Conservation (phyloP, 257 asterid genomes). For the Plantago ovata region DNA sequence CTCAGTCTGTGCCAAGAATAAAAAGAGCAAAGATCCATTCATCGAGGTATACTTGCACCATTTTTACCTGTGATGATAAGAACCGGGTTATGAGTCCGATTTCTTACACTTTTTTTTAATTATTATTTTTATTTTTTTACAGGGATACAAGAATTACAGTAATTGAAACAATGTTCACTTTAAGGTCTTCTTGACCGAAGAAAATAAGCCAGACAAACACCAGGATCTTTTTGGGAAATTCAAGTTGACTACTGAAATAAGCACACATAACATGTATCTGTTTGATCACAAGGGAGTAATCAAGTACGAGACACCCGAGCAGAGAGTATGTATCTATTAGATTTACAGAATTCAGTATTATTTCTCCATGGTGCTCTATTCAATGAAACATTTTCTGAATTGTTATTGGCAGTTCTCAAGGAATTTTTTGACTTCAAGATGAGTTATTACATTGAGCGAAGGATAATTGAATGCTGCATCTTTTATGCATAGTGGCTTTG, state of each 20-base stretch:
- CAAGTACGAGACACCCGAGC: conserved; percentile 89
- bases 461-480: too few relatives aligned
- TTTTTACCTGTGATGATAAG: too few relatives aligned
- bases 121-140: conserved; percentile 24
- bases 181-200: conserved; percentile 46
- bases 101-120: too few relatives aligned
- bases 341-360: not conserved
- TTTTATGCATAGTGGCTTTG: too few relatives aligned
- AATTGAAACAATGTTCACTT: conserved; percentile 68
- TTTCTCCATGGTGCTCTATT: not conserved
- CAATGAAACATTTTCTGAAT: conserved; percentile 1
- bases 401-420: conserved; percentile 71
- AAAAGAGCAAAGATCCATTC: conserved; percentile 73
- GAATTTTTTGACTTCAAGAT: conserved; percentile 78
- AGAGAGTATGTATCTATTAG: conserved; percentile 55
- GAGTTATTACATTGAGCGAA: too few relatives aligned
- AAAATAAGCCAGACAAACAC: conserved; percentile 50
- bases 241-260: conserved; percentile 67
- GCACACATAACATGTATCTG: conserved; percentile 92
- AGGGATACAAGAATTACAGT: conserved; percentile 66
- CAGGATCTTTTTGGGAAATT: conserved; percentile 72
- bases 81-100: too few relatives aligned
- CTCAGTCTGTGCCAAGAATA: conserved; percentile 62
- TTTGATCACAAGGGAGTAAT: conserved; percentile 78
- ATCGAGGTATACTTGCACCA: conserved; percentile 45